Conservation (phyloP, 257 asterid species). For the Fraxinus anomala region DNA sequence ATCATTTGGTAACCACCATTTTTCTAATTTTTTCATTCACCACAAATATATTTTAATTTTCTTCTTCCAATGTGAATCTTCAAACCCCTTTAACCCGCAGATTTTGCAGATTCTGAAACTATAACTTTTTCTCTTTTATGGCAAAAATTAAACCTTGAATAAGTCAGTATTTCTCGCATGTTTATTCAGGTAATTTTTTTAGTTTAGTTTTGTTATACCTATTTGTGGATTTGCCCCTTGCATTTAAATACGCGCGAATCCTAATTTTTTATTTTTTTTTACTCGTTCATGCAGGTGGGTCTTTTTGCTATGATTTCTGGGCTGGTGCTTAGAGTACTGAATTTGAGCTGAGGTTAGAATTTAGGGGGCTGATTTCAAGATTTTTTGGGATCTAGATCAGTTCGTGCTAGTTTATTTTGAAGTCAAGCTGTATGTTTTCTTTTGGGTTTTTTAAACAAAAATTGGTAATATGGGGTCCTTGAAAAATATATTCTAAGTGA, state of each 20-base stretch:
- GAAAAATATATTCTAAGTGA: conserved; percentile 6
- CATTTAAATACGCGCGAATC: conserved; percentile 25
- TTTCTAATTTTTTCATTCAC: conserved; percentile 20
- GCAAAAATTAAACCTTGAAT: conserved; percentile 2
- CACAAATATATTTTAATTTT: conserved; percentile 14
- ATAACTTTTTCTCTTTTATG: conserved; percentile 17
- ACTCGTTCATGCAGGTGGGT: conserved; percentile 30
- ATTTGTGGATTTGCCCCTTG: conserved; percentile 20
- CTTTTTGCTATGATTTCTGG: not conserved
- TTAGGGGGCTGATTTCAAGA: conserved; percentile 27
- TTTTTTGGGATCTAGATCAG: conserved; percentile 33
- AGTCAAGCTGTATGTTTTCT: conserved; percentile 14
- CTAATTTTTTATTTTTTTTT: conserved; percentile 22
- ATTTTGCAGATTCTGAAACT: conserved; percentile 17
- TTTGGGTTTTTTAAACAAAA: not conserved
- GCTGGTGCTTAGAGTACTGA: conserved; percentile 27
- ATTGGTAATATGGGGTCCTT: conserved; percentile 1
- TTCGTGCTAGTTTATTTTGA: conserved; percentile 20
- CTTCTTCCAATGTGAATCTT: conserved; percentile 21
- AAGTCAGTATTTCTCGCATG: conserved; percentile 20
- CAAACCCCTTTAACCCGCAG: conserved; percentile 19
- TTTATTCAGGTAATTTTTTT: conserved; percentile 12
- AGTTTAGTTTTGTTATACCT: not conserved
- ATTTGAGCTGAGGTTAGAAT: conserved; percentile 36
- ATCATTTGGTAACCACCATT: not conserved